These are phyloP conservation scores for Aureobasidium sp. DNA, from an alignment of 2,329 filamentous ascomycete species.

Conservation along the genomic window DNA sequence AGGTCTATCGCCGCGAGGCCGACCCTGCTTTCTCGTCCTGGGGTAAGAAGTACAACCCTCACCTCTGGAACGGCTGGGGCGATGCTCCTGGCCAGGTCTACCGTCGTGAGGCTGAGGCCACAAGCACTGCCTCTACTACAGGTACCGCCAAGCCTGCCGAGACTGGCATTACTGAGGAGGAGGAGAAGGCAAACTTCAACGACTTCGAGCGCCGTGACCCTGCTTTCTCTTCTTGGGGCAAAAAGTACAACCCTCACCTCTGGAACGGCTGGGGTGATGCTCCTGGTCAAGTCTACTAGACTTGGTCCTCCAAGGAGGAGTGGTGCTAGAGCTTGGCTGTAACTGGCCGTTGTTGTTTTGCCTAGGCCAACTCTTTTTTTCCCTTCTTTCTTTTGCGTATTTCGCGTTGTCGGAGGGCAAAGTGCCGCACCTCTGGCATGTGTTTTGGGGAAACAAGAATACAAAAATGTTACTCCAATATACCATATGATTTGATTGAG, in stretches of 20 bases:
- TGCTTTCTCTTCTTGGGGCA: background rate
- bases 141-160: background rate
- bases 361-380: background rate
- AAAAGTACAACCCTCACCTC: background rate
- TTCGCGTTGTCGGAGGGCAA: background rate
- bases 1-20: slow-evolving; percentile 1
- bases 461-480: background rate
- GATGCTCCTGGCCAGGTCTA: slow-evolving; percentile 12
- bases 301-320: background rate
- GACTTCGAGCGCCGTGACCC: background rate
- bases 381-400: background rate
- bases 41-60: background rate
- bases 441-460: background rate
- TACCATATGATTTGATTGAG: background rate
- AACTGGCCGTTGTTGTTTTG: no score
- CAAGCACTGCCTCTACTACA: background rate
- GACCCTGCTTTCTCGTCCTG: background rate
- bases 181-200: background rate
- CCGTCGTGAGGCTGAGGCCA: slow-evolving; percentile 16
- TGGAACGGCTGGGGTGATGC: background rate
- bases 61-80: background rate
- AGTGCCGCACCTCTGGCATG: background rate
- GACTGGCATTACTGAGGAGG: background rate
- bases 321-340: no score
- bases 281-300: background rate